A percentile compares a stretch with the other conserved stretches of the same genome.
phyloP scores from a whole-genome alignment of 2,329 filamentous ascomycete species.

The Gremmenia infestans region DNA sequence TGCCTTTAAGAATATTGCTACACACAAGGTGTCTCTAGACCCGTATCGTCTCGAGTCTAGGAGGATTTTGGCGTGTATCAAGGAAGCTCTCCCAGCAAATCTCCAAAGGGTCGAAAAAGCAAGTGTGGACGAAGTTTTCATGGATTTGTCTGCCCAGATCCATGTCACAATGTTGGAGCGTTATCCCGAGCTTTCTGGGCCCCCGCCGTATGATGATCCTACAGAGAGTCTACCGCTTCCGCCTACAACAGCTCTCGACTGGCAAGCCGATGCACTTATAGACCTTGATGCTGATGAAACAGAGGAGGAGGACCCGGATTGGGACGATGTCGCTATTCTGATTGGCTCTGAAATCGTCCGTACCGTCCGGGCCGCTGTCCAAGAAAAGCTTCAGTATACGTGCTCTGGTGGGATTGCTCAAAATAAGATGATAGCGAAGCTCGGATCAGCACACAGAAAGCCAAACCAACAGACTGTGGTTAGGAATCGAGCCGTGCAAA shows the following conservation, averaged over 20 bases:
- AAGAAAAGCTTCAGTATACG: slow-evolving; percentile 72
- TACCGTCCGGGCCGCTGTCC: slow-evolving; percentile 64
- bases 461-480: slow-evolving; percentile 94
- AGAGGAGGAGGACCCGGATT: slow-evolving; percentile 81
- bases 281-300: slow-evolving; percentile 68
- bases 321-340: slow-evolving; percentile 87
- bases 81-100: slow-evolving; percentile 60
- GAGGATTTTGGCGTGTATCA: slow-evolving; percentile 74
- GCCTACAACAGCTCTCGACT: slow-evolving; percentile 69
- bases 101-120: slow-evolving; percentile 84
- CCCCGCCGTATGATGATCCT: slow-evolving; percentile 69
- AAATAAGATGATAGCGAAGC: slow-evolving; percentile 94
- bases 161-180: slow-evolving; percentile 68
- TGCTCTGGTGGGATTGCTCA: slow-evolving; percentile 84
- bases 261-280: slow-evolving; percentile 76
- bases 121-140: slow-evolving; percentile 90
- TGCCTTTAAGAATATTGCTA: slow-evolving; percentile 71
- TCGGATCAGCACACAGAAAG: slow-evolving; percentile 88
- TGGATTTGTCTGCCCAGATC: slow-evolving; percentile 83
- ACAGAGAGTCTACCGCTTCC: slow-evolving; percentile 69
- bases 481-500: slow-evolving; percentile 71
- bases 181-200: slow-evolving; percentile 66
- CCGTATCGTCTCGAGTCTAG: slow-evolving; percentile 83
- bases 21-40: slow-evolving; percentile 91
- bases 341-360: slow-evolving; percentile 87